A percentile compares a stretch with the other conserved stretches of the same genome.
phyloP scores from a whole-genome alignment of 257 asterid species.

The Linaria vulgaris region DNA sequence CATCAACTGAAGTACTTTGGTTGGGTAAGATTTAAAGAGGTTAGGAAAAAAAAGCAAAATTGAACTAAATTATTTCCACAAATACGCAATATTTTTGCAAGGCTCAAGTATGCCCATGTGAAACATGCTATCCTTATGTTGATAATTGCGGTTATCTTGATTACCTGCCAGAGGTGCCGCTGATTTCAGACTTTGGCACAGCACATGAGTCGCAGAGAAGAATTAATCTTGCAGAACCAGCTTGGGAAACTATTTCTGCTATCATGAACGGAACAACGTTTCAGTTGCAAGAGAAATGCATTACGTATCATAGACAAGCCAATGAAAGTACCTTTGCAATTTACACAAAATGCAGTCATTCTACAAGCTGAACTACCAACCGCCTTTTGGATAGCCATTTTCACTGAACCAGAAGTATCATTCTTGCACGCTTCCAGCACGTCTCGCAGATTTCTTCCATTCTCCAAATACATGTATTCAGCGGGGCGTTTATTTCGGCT shows the following conservation, averaged over 20 bases:
- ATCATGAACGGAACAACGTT: background rate
- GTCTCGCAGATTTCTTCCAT: conserved; percentile 70
- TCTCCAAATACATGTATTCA: conserved; percentile 71
- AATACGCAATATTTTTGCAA: background rate
- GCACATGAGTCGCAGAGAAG: conserved; percentile 59
- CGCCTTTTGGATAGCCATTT: conserved; percentile 48
- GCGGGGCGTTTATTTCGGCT: conserved; percentile 80
- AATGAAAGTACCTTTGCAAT: conserved; percentile 59
- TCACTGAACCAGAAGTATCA: conserved; percentile 50
- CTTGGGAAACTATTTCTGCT: conserved; percentile 52
- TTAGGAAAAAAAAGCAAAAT: background rate
- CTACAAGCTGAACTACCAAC: conserved; percentile 43
- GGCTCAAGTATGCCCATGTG: conserved; percentile 1
- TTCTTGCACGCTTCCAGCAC: conserved; percentile 68
- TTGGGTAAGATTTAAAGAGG: background rate
- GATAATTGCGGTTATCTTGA: background rate
- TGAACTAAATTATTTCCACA: background rate
- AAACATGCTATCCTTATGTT: conserved; percentile 8
- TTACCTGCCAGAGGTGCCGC: conserved; percentile 51
- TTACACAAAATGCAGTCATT: conserved; percentile 41
- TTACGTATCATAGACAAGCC: conserved; percentile 7
- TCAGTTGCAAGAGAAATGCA: conserved; percentile 16
- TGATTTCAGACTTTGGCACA: conserved; percentile 35
- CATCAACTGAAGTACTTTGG: background rate
- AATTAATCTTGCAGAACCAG: conserved; percentile 40